A percentile compares a stretch with the other conserved stretches of the same genome.
These are phyloP conservation scores for Gonapodya sp. DNA, from an alignment of 192 early-diverging fungal species.

Conservation along the genomic window DNA sequence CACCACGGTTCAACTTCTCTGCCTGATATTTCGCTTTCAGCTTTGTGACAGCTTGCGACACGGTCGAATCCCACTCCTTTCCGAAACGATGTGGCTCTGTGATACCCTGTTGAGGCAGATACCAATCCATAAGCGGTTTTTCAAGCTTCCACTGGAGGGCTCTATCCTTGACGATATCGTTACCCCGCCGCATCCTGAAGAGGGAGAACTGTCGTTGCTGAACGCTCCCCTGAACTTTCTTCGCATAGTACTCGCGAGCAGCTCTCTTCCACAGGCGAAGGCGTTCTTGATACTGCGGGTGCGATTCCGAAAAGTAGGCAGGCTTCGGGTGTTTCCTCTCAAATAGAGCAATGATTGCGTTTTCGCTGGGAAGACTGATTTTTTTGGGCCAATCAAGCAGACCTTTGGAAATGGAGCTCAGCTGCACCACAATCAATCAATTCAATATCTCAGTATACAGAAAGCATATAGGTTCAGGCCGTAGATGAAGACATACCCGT, in stretches of 20 bases:
- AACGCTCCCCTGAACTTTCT: constrained; percentile 15
- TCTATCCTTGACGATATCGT: constrained; percentile 21
- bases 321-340: constrained; percentile 12
- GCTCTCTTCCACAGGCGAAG: constrained; percentile 26
- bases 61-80: constrained; percentile 28
- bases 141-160: constrained; percentile 25
- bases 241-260: constrained; percentile 23
- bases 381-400: constrained; percentile 27
- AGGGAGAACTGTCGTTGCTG: not conserved
- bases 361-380: constrained; percentile 21
- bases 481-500: not conserved
- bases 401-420: constrained; percentile 16
- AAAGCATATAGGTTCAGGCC: not conserved
- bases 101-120: constrained; percentile 18
- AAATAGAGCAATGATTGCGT: constrained; percentile 19
- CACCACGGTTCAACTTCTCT: constrained; percentile 37
- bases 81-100: constrained; percentile 25
- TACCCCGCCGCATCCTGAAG: not conserved
- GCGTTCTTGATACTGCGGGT: constrained; percentile 7
- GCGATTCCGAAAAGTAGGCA: not conserved
- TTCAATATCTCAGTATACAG: not conserved
- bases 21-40: constrained; percentile 33
- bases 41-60: constrained; percentile 29
- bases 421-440: not conserved
- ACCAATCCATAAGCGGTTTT: constrained; percentile 31